phyloP scores from a whole-genome alignment of 2,329 filamentous ascomycete species.

The Venturia pyrina region DNA sequence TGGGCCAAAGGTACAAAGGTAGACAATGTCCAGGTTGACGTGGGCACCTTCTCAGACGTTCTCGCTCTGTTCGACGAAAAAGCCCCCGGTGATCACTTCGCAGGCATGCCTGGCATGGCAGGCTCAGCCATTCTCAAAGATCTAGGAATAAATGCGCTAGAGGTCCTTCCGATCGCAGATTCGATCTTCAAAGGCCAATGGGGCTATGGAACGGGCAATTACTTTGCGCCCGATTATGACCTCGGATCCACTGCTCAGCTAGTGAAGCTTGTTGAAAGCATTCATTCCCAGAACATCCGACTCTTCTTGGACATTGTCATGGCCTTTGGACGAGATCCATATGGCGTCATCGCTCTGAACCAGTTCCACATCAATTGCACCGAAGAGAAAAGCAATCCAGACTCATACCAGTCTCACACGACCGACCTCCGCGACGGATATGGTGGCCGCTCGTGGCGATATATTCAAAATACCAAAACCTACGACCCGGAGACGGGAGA shows the following conservation, averaged over 20 bases:
- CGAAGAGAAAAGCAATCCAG: background rate
- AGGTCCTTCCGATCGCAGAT: background rate
- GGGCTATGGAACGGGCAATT: background rate
- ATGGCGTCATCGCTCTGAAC: background rate
- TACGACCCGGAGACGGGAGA: background rate
- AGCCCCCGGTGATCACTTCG: background rate
- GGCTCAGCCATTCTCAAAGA: background rate
- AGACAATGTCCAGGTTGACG: background rate
- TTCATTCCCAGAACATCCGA: background rate
- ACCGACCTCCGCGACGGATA: background rate
- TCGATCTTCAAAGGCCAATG: background rate
- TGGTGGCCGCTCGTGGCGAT: background rate
- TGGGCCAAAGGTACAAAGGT: background rate
- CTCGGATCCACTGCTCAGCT: background rate
- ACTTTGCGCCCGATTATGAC: background rate
- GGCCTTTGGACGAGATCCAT: background rate
- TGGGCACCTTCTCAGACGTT: background rate
- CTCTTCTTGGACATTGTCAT: background rate
- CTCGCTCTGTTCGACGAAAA: background rate
- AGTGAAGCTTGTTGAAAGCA: background rate
- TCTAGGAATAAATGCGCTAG: background rate
- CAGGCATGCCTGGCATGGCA: background rate
- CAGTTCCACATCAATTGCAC: background rate
- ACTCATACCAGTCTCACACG: background rate
- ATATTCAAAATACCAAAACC: background rate